phyloP scores from a whole-genome alignment of 148 eudicot genomes.

The Tetragonia tetragonoides region DNA sequence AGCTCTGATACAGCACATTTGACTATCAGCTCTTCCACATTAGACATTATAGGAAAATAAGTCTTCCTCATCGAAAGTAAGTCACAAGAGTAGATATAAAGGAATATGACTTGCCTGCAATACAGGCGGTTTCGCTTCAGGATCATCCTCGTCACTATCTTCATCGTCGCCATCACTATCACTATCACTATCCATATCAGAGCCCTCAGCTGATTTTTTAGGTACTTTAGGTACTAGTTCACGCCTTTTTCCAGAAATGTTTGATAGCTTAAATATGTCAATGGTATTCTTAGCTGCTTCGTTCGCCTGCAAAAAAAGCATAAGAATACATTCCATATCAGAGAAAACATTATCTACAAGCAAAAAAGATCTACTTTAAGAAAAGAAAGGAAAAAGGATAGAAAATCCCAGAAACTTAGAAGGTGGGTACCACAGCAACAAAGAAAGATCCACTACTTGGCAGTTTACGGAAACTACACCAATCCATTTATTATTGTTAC shows the following conservation, averaged over 20 bases:
- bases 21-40: background rate
- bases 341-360: background rate
- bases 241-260: constrained; percentile 76
- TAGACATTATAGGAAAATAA: background rate
- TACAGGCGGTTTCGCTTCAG: constrained; percentile 50
- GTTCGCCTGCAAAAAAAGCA: constrained; percentile 59
- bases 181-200: constrained; percentile 75
- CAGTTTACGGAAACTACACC: too few species aligned
- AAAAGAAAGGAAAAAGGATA: too few species aligned
- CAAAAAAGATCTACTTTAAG: background rate
- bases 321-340: background rate
- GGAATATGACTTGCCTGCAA: constrained; percentile 54
- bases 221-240: constrained; percentile 72
- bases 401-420: background rate
- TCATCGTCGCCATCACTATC: constrained; percentile 77
- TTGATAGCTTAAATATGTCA: constrained; percentile 78
- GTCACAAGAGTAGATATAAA: background rate
- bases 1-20: background rate
- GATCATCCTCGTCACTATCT: constrained; percentile 44
- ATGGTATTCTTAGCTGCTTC: constrained; percentile 63
- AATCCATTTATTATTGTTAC: too few species aligned
- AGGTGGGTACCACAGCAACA: too few species aligned
- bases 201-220: constrained; percentile 41
- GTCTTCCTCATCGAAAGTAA: background rate
- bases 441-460: too few species aligned